Percentiles rank a stretch among this genome's conserved stretches.
Conservation (phyloP, 2,329 filamentous ascomycete genomes). For the Elsinoe fawcettii region DNA sequence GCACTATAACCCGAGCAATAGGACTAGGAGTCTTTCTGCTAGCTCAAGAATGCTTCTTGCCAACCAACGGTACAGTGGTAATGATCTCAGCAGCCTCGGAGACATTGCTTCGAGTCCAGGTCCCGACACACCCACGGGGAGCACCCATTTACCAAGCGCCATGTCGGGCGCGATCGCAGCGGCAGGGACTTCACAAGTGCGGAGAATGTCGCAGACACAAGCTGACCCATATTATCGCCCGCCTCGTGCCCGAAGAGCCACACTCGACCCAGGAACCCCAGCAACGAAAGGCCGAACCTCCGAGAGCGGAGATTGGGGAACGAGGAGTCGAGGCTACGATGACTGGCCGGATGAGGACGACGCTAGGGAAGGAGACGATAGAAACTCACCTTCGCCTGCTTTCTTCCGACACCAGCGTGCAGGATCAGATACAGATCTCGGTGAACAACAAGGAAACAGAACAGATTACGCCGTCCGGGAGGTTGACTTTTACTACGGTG, state of each 20-base stretch:
- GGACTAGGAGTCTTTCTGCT: constrained; percentile 53
- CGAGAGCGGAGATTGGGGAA: constrained; percentile 40
- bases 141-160: not conserved
- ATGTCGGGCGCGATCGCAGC: not conserved
- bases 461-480: constrained; percentile 90
- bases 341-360: constrained; percentile 35
- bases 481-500: constrained; percentile 93
- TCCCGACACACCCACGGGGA: constrained; percentile 9
- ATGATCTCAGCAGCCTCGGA: constrained; percentile 8
- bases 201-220: constrained; percentile 21
- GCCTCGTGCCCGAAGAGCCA: constrained; percentile 62
- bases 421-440: constrained; percentile 46
- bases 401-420: constrained; percentile 43
- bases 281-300: constrained; percentile 35
- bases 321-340: constrained; percentile 35
- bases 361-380: constrained; percentile 25
- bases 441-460: constrained; percentile 46
- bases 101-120: constrained; percentile 12
- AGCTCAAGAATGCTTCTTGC: constrained; percentile 53
- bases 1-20: constrained; percentile 45
- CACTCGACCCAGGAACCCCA: constrained; percentile 43
- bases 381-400: constrained; percentile 35
- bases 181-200: constrained; percentile 27
- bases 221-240: constrained; percentile 83
- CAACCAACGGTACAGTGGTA: not conserved